These are phyloP conservation scores for Carex kokanica DNA, from an alignment of 176 grass and related monocot genomes.

Conservation along the genomic window DNA sequence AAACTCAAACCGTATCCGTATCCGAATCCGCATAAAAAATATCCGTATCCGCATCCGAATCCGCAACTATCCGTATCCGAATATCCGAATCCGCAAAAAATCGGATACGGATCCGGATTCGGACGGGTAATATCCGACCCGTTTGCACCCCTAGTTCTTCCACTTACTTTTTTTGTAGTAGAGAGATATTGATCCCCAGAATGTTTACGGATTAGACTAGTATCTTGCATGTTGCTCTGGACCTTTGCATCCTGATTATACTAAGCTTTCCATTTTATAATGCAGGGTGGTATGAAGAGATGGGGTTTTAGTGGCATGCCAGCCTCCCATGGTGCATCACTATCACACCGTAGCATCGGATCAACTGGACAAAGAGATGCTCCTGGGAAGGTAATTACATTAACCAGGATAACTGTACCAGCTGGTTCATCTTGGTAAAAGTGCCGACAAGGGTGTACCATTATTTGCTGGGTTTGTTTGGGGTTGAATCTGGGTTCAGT, in stretches of 20 bases:
- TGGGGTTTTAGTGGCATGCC: constrained; percentile 60
- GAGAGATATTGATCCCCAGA: neutral
- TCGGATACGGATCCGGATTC: no score
- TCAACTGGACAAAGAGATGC: constrained; percentile 98
- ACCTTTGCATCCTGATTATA: neutral
- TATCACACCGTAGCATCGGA: constrained; percentile 84
- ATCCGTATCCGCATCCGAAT: no score
- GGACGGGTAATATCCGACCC: no score
- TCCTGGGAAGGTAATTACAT: constrained; percentile 79
- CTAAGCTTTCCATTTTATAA: constrained; percentile 1
- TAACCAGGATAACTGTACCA: neutral
- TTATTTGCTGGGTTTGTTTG: constrained; percentile 6
- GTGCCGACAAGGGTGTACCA: neutral
- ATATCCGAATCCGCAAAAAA: no score
- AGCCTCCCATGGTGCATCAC: constrained; percentile 94
- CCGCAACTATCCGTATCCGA: no score
- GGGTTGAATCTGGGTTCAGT: neutral
- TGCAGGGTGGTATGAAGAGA: constrained; percentile 97
- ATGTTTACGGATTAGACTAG: neutral
- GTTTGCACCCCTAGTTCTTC: no score
- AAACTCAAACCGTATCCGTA: no score
- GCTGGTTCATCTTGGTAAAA: constrained; percentile 23
- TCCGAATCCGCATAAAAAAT: no score
- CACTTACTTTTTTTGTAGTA: neutral
- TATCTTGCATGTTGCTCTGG: neutral